A percentile compares a stretch with the other conserved stretches of the same genome.
Evolutionary conservation across 768 basidiomycete species (phyloP).

Genomic region (Amanita exitialis): DNA sequence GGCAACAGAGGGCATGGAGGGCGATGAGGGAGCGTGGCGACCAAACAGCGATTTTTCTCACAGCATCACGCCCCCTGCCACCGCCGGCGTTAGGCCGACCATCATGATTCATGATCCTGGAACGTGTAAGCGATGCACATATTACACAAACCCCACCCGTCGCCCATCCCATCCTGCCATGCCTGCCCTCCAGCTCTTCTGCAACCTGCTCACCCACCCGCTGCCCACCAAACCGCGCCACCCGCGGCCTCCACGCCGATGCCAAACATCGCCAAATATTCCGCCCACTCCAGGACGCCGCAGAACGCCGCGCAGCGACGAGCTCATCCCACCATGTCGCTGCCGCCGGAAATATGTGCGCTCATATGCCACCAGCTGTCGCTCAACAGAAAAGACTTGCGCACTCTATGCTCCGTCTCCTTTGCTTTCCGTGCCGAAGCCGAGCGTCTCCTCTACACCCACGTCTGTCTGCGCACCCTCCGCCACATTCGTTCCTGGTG

Average conservation of each 20-base stretch:
- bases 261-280: constrained; percentile 3
- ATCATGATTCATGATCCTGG: constrained; percentile 2
- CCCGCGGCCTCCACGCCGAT: background rate
- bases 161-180: too few species aligned
- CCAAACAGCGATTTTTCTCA: constrained; percentile 6
- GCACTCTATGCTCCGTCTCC: constrained; percentile 12
- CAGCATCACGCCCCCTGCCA: background rate
- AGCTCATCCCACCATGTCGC: background rate
- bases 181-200: too few species aligned
- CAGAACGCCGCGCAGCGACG: background rate
- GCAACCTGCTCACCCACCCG: background rate
- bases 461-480: constrained; percentile 8
- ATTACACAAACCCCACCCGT: too few species aligned
- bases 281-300: background rate
- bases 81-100: constrained; percentile 2
- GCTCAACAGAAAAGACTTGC: constrained; percentile 9
- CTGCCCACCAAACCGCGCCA: background rate
- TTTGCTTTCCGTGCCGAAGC: constrained; percentile 15
- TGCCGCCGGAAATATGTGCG: constrained; percentile 15
- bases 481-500: constrained; percentile 14
- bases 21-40: constrained; percentile 8
- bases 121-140: background rate
- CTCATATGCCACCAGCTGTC: constrained; percentile 13
- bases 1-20: background rate
- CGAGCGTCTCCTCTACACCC: constrained; percentile 14